phyloP scores from a whole-genome alignment of 2,329 filamentous ascomycete species.

The Dactylellina cionopaga region DNA sequence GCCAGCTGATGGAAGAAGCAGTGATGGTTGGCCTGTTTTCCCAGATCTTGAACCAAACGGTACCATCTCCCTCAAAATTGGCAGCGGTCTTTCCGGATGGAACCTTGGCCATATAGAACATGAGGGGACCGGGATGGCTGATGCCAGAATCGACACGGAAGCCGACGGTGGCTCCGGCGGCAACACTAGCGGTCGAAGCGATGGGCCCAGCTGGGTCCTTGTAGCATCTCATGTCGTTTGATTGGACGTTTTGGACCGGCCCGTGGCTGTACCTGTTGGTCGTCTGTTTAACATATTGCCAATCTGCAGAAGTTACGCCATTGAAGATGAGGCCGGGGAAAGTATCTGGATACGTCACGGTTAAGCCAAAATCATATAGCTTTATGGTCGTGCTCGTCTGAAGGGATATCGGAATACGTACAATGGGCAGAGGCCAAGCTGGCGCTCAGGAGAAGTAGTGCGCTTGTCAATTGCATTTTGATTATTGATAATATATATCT shows the following conservation, averaged over 20 bases:
- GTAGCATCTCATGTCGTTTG: slow-evolving; percentile 63
- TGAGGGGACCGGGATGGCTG: slow-evolving; percentile 63
- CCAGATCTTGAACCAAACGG: slow-evolving; percentile 62
- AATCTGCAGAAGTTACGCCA: slow-evolving; percentile 62
- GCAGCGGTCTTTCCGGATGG: slow-evolving; percentile 55
- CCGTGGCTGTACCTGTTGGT: slow-evolving; percentile 60
- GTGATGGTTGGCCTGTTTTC: slow-evolving; percentile 58
- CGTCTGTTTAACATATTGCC: slow-evolving; percentile 65
- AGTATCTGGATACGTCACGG: too few species aligned
- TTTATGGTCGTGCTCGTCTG: not conserved
- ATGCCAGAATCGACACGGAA: slow-evolving; percentile 54
- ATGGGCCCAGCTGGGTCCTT: slow-evolving; percentile 60
- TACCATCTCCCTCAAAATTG: slow-evolving; percentile 60
- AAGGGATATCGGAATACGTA: not conserved
- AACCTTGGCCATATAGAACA: slow-evolving; percentile 62
- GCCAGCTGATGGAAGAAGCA: slow-evolving; percentile 53
- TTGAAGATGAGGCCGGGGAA: slow-evolving; percentile 63
- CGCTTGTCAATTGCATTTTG: slow-evolving; percentile 38
- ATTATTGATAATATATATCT: too few species aligned
- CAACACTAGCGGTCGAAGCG: slow-evolving; percentile 60
- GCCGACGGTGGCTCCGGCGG: slow-evolving; percentile 60
- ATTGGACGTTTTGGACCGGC: slow-evolving; percentile 61
- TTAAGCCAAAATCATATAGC: not conserved
- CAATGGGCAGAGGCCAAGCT: slow-evolving; percentile 44
- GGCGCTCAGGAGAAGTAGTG: slow-evolving; percentile 30